Evolutionary conservation across 306 rosid genomes (phyloP), one percentile per base, ranked within the genome.

Genomic region (Hippophae tibetana): DNA sequence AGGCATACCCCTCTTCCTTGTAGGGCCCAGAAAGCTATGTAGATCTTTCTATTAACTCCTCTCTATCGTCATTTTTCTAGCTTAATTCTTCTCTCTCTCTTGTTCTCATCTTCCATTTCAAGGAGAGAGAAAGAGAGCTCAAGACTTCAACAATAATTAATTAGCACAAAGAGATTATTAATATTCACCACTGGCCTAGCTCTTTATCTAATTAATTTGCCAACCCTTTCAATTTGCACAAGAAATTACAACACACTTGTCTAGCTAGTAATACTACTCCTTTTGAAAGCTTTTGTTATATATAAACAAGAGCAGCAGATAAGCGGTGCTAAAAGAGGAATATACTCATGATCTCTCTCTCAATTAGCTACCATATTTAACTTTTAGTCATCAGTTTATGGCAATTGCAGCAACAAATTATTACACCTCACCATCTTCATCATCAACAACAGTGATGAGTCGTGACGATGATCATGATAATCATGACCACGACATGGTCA

Each of bases 401-500:
- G 97, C 86, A 78, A 79, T 86, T 80, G 83, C 77, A 73, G 77
- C 78, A 13, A 25, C 67, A n/a, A 46, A 48, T 11, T 56, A 48
- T 11, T 56, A 64, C 65, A 62, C 60, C 60, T 31, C 42, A 63
- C 48, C 41, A 13, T 13, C 47, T 11, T 61, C 49, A 58, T 66
- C 48, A 66, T 6, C 70, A 60, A 52, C 25, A 60, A 41, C 54
- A 54, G 68, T 54, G 49, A 25, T 43, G 46, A 52, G 47, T 14
- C 54, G 13, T 0, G 46, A 18, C 3, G 73, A 42, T 8, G 43
- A 38, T 10, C 57, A 27, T 12, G 97, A 87, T 50, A 63, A 83
- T 47, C 97, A 93, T 57, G 94, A 93, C 59, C 87, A 88, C 9
- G 99, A 93, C 75, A 71, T 88, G 85, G 97, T 93, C 5, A 93